A percentile compares a stretch with the other conserved stretches of the same genome.
Evolutionary conservation across 106 monocot species (phyloP).

Genomic region (Triglochin maritima): DNA sequence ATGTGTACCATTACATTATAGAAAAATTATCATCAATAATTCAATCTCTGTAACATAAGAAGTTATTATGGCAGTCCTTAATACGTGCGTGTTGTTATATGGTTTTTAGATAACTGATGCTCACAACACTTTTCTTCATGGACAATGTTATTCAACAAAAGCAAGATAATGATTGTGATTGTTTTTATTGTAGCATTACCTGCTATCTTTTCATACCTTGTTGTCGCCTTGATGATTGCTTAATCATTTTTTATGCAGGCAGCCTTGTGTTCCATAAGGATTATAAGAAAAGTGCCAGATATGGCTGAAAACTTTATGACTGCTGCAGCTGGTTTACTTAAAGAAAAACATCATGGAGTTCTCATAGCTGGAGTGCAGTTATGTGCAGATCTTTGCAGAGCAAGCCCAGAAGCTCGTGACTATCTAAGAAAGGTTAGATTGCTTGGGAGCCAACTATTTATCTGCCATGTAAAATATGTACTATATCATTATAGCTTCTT

Average conservation of each 20-base stretch:
- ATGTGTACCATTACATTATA: no score
- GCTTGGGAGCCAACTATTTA: not conserved
- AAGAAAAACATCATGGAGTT: slow-evolving; percentile 99
- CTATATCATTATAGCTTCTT: not conserved
- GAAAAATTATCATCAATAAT: no score
- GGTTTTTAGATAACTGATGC: no score
- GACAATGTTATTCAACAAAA: no score
- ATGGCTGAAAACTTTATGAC: slow-evolving; percentile 88
- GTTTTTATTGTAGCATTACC: not conserved
- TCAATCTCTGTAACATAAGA: no score
- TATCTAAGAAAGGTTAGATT: slow-evolving; percentile 76
- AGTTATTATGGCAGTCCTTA: no score
- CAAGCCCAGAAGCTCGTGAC: slow-evolving; percentile 55
- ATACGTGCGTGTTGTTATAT: no score
- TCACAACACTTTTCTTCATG: no score
- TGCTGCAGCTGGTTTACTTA: slow-evolving; percentile 62
- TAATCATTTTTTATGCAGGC: slow-evolving; percentile 36
- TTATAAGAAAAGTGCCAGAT: slow-evolving; percentile 94
- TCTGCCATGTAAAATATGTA: not conserved
- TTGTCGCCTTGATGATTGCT: not conserved
- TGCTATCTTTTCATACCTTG: not conserved
- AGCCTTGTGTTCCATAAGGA: slow-evolving; percentile 94
- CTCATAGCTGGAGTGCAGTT: slow-evolving; percentile 85
- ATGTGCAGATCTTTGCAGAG: slow-evolving; percentile 86
- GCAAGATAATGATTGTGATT: no score